Conservation (phyloP, 225 moss, liverwort and hornwort genomes). For the Thuidium tamariscinum region DNA sequence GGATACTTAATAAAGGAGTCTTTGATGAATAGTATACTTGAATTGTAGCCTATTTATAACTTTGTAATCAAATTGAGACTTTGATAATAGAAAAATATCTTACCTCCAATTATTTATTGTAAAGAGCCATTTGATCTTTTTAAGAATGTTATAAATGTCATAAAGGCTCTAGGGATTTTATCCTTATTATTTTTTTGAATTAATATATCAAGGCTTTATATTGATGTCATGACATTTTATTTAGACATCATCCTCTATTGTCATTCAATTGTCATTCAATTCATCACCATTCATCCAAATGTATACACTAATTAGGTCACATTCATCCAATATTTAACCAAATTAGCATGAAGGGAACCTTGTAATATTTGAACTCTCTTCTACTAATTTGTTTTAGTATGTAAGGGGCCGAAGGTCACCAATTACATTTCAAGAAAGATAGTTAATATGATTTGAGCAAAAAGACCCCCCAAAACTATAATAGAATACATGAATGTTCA, state of each 20-base stretch:
- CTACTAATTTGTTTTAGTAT: neutral
- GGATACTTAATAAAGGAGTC: neutral
- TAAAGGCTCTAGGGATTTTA: neutral
- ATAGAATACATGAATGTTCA: accelerated
- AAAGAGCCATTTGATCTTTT: neutral
- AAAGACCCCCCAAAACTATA: accelerated
- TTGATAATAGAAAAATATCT: neutral
- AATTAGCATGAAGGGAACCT: neutral
- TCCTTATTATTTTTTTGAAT: neutral
- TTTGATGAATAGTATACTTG: neutral
- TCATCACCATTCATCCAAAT: neutral
- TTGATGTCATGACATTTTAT: neutral
- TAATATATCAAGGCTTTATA: neutral
- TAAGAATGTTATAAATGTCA: neutral
- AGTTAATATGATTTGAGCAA: neutral
- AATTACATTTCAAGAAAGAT: neutral
- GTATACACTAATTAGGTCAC: accelerated
- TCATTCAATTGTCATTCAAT: neutral
- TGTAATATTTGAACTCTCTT: neutral
- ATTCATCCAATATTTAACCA: neutral
- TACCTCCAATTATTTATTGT: neutral
- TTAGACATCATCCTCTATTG: neutral
- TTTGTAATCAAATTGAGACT: neutral
- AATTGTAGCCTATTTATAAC: neutral
- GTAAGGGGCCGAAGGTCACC: neutral